phyloP scores from a whole-genome alignment of 2,329 filamentous ascomycete species.

The Verruconis gallopava region DNA sequence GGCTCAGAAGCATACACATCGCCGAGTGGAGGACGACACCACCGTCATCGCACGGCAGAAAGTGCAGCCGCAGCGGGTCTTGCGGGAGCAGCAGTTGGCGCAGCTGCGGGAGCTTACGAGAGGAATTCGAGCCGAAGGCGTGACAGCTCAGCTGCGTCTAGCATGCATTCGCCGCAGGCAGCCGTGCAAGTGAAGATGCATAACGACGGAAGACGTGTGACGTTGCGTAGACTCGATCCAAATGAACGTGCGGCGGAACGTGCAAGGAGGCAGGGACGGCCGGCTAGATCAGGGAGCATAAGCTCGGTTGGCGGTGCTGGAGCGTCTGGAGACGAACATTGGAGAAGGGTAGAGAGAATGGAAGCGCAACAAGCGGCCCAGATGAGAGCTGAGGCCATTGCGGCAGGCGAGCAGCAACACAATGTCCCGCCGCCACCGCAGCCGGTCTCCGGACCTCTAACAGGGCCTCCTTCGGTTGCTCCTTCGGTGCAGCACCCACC shows the following conservation, averaged over 20 bases:
- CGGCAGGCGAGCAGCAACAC: slow-evolving; percentile 13
- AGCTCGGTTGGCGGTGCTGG: slow-evolving; percentile 23
- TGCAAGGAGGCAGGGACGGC: slow-evolving; percentile 32
- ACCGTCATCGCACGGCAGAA: slow-evolving; percentile 18
- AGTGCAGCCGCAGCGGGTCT: slow-evolving; percentile 15
- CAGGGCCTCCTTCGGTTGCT: slow-evolving; percentile 14
- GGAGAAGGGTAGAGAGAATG: slow-evolving; percentile 25
- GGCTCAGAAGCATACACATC: slow-evolving; percentile 26
- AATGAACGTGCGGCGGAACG: slow-evolving; percentile 49
- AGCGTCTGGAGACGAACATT: slow-evolving; percentile 23
- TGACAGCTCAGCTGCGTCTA: slow-evolving; percentile 24
- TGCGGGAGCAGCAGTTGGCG: slow-evolving; percentile 15
- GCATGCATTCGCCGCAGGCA: slow-evolving; percentile 44
- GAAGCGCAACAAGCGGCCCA: slow-evolving; percentile 14
- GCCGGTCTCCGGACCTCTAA: slow-evolving; percentile 18
- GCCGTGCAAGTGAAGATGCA: slow-evolving; percentile 54
- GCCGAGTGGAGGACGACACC: slow-evolving; percentile 23
- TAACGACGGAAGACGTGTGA: slow-evolving; percentile 49
- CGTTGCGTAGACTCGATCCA: slow-evolving; percentile 46
- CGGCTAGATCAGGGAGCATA: slow-evolving; percentile 25
- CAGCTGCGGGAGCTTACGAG: not conserved
- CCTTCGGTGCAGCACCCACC: slow-evolving; percentile 15
- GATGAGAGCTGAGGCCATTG: not conserved
- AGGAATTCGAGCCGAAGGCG: slow-evolving; percentile 18
- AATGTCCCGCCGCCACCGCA: slow-evolving; percentile 14